Evolutionary conservation across 2,329 filamentous ascomycete species (phyloP).

Genomic region (Chaetomiaceae sp.): DNA sequence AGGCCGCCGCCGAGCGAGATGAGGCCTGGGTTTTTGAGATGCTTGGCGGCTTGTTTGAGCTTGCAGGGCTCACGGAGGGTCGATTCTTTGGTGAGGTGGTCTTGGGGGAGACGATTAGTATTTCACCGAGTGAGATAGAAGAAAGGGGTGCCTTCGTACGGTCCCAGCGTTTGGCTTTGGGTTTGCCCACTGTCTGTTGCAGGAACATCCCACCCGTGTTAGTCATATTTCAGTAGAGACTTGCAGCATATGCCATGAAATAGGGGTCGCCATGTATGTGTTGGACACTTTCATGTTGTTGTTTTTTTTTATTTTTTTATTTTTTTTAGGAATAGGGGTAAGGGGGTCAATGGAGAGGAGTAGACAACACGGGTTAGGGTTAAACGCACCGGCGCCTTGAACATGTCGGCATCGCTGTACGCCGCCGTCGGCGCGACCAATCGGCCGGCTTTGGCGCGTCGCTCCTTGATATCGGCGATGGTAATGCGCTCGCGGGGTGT

Average conservation of each 20-base stretch:
- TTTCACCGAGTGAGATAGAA: not conserved
- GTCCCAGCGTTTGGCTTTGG: conserved; percentile 78
- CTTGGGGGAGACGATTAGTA: conserved; percentile 24
- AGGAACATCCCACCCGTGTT: not conserved
- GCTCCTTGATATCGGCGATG: conserved; percentile 61
- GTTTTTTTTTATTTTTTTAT: not conserved
- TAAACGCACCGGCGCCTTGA: conserved; percentile 64
- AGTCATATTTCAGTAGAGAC: not conserved
- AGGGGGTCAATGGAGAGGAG: not conserved
- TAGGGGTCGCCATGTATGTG: too few species aligned
- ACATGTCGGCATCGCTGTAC: conserved; percentile 72
- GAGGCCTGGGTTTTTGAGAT: conserved; percentile 73
- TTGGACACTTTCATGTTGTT: too few species aligned
- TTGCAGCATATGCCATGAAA: too few species aligned
- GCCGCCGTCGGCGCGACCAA: conserved; percentile 74
- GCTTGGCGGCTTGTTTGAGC: conserved; percentile 78
- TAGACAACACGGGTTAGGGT: not conserved
- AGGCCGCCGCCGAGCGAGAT: conserved; percentile 92
- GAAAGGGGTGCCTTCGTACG: conserved; percentile 43
- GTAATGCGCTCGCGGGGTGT: conserved; percentile 40
- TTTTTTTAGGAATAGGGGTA: conserved; percentile 2
- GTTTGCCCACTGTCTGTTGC: conserved; percentile 49
- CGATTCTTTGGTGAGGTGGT: conserved; percentile 60
- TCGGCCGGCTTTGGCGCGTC: conserved; percentile 67
- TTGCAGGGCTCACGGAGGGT: conserved; percentile 59